These are phyloP conservation scores for Cordia subcordata DNA, from an alignment of 257 asterid species.

Conservation along the genomic window DNA sequence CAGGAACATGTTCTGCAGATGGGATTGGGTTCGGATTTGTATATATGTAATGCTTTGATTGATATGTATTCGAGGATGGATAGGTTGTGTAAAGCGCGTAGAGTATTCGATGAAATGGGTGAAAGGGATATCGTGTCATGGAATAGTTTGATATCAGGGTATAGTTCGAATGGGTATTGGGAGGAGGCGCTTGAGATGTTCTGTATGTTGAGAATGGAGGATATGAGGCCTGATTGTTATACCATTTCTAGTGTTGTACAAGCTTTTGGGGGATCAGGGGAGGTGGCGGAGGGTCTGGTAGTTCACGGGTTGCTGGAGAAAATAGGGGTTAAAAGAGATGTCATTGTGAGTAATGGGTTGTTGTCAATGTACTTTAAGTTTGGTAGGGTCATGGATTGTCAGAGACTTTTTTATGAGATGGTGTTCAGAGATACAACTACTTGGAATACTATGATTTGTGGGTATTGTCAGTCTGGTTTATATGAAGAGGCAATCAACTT, in stretches of 20 bases:
- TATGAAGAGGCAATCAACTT: slow-evolving; percentile 49
- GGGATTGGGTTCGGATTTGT: slow-evolving; percentile 64
- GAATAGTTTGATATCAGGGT: slow-evolving; percentile 81
- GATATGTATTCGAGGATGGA: slow-evolving; percentile 65
- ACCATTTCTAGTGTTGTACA: slow-evolving; percentile 47
- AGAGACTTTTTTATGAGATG: slow-evolving; percentile 53
- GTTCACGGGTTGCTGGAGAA: slow-evolving; percentile 65
- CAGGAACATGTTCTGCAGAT: slow-evolving; percentile 40
- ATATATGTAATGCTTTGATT: slow-evolving; percentile 57
- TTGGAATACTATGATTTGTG: slow-evolving; percentile 76
- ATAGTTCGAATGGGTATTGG: slow-evolving; percentile 58
- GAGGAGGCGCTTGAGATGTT: slow-evolving; percentile 53
- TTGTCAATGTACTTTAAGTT: slow-evolving; percentile 69
- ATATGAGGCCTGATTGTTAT: slow-evolving; percentile 48
- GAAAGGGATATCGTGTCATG: slow-evolving; percentile 65
- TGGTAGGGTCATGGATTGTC: slow-evolving; percentile 36
- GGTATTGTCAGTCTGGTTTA: slow-evolving; percentile 44
- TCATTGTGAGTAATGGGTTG: slow-evolving; percentile 50
- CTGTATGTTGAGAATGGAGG: slow-evolving; percentile 30
- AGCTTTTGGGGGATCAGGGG: slow-evolving; percentile 60
- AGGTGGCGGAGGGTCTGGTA: slow-evolving; percentile 47
- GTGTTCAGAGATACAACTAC: slow-evolving; percentile 53
- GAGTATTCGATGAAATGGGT: slow-evolving; percentile 65
- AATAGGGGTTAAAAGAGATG: slow-evolving; percentile 45
- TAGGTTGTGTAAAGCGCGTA: slow-evolving; percentile 38